phyloP scores from a whole-genome alignment of 2,329 filamentous ascomycete species.

The Pseudodiploospora longispora region DNA sequence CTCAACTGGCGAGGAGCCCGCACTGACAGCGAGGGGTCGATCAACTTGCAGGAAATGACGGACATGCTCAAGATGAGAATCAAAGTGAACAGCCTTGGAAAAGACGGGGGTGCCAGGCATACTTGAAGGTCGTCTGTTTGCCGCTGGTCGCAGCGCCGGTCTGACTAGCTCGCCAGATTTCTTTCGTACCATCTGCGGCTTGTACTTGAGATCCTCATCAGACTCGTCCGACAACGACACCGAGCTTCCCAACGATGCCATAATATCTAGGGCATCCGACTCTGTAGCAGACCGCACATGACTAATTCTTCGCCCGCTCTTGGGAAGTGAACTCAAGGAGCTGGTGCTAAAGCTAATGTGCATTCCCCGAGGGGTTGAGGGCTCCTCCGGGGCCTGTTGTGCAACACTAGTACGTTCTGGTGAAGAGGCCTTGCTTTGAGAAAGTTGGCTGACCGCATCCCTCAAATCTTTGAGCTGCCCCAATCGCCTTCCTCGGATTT shows the following conservation, averaged over 20 bases:
- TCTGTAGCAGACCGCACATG: constrained; percentile 52
- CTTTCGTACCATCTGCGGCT: constrained; percentile 92
- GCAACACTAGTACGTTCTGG: constrained; percentile 17
- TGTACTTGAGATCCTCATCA: constrained; percentile 50
- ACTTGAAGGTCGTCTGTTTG: constrained; percentile 78
- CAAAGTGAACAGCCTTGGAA: constrained; percentile 96
- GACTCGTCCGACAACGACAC: constrained; percentile 53
- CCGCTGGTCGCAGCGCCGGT: constrained; percentile 74
- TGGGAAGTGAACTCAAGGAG: constrained; percentile 33
- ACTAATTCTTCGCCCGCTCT: constrained; percentile 31
- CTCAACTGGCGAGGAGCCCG: constrained; percentile 84
- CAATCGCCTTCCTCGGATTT: constrained; percentile 39
- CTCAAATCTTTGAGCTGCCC: constrained; percentile 46
- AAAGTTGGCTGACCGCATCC: constrained; percentile 74
- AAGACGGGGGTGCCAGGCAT: constrained; percentile 97
- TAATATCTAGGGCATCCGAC: constrained; percentile 37
- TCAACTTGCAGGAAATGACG: constrained; percentile 93
- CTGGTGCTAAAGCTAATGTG: constrained; percentile 42
- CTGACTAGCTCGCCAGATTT: constrained; percentile 96
- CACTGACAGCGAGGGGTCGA: constrained; percentile 89
- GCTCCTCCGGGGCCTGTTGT: constrained; percentile 1
- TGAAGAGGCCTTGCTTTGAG: constrained; percentile 37
- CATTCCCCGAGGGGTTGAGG: constrained; percentile 16
- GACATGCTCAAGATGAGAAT: constrained; percentile 91
- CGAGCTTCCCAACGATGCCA: constrained; percentile 43